These are phyloP conservation scores for Picea abies DNA, from an alignment of 83 land plant genomes.

Conservation along the genomic window DNA sequence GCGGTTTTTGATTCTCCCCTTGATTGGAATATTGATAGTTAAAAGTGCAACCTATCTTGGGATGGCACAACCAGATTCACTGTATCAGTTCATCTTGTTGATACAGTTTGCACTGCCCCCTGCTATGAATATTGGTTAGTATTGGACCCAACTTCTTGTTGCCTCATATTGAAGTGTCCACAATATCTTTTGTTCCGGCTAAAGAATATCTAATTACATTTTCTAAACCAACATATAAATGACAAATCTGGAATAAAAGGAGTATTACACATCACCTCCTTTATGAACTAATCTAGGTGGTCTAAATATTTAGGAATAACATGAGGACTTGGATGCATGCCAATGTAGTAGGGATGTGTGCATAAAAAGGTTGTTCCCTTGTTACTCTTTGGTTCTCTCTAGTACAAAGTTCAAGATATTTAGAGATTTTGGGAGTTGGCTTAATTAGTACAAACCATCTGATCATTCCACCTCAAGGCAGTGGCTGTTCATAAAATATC, in stretches of 20 bases:
- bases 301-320: background rate
- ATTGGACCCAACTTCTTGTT: background rate
- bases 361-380: background rate
- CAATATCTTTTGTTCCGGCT: background rate
- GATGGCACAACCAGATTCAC: constrained; percentile 41
- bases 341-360: background rate
- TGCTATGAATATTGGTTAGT: constrained; percentile 69
- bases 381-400: background rate
- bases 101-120: constrained; percentile 73
- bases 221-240: background rate
- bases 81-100: constrained; percentile 62
- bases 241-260: background rate
- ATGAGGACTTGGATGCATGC: background rate
- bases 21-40: constrained; percentile 42
- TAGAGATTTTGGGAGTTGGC: background rate
- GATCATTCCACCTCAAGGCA: background rate
- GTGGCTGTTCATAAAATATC: no score
- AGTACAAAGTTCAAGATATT: background rate
- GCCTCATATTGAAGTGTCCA: background rate
- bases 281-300: background rate
- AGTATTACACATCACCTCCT: no score
- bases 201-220: background rate
- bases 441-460: background rate
- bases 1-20: constrained; percentile 57
- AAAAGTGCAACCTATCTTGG: constrained; percentile 49